Evolutionary conservation across 2,329 filamentous ascomycete genomes (phyloP), one percentile per base, ranked within the genome.

Genomic region (Cercospora sp.): DNA sequence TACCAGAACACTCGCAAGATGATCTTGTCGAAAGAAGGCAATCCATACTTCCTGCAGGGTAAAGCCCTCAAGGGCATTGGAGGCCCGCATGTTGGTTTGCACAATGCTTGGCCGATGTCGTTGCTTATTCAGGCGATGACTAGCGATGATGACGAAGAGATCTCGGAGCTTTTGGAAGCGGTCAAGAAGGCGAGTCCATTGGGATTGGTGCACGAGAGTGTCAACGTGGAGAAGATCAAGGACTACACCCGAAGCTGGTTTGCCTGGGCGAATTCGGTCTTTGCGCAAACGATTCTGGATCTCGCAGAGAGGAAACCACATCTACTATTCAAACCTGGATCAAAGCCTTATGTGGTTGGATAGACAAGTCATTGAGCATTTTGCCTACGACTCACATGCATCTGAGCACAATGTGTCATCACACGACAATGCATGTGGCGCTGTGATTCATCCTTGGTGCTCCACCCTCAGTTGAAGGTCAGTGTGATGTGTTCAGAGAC

Each of bases 41-140:
- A 99, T 77, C 95, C 95, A 0, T 99, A 97, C 78, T 98, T 89
- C 77, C 84, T 99, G 6, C 85, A 85, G 28, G 95, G 95, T 2
- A 82, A 81, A 16, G 88, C 87, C 0, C 97, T 99, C 76, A 86
- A 88, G 60, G 95, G 95, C 6, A 97, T 99, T 73, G 95, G 95
- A 74, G 95, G 93, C 1, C 88, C 88, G 34, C 88, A 90, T 72
- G 91, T 97, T 72, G 95, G 95, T 0, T 82, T 97, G n/a, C 83
- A 87, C 74, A 92, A 97, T 73, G 95, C 94, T 7, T 99, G 95
- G 95, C 95, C 95, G 0, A 98, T 99, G 93, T 95, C 92, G 78
- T 82, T 97, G 70, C 85, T 99, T 8, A 87, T 97, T 21, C 94
- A 97, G 80, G 93, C 92, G 2, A 93, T 95, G 86, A 99, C 95